Percentiles rank a stretch among this genome's conserved stretches.
Evolutionary conservation across 1,284 basidiomycete species (phyloP).

Genomic region (Thelephora terrestris): DNA sequence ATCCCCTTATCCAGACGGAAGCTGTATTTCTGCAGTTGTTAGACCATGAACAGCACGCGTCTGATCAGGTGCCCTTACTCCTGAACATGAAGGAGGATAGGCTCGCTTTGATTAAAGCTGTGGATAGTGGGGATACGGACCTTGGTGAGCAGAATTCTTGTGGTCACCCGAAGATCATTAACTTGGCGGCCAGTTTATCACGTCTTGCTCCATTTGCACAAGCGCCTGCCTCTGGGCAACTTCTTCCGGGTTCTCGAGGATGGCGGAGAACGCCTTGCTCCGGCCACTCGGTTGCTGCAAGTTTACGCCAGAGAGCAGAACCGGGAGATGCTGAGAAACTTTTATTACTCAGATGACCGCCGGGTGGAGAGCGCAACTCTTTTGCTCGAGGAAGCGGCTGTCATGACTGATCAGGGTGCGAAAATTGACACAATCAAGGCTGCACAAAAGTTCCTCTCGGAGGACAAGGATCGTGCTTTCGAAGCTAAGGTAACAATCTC

Average conservation of each 20-base stretch:
- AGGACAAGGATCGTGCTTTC: constrained; percentile 85
- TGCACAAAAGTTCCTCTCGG: constrained; percentile 87
- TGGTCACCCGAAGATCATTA: neutral
- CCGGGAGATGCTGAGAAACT: constrained; percentile 86
- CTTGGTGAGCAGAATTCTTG: constrained; percentile 47
- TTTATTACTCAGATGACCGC: constrained; percentile 97
- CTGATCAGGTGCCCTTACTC: constrained; percentile 89
- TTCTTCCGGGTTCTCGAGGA: constrained; percentile 96
- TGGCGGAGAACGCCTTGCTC: constrained; percentile 62
- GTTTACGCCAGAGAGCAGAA: constrained; percentile 89
- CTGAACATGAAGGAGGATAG: constrained; percentile 93
- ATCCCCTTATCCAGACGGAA: neutral
- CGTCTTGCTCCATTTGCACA: constrained; percentile 79
- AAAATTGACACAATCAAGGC: constrained; percentile 66
- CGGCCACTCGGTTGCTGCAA: constrained; percentile 70
- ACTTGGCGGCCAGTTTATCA: constrained; percentile 60
- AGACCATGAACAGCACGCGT: constrained; percentile 82
- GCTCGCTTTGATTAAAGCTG: constrained; percentile 81
- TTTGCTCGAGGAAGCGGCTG: constrained; percentile 72
- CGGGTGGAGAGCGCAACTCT: constrained; percentile 86
- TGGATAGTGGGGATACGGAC: constrained; percentile 93
- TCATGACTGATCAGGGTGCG: constrained; percentile 50
- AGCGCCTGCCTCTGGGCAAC: constrained; percentile 76
- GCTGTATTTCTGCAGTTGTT: constrained; percentile 51
- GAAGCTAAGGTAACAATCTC: constrained; percentile 69